phyloP scores from a whole-genome alignment of 192 early-diverging fungal species.

The Rhizophagus sp. region DNA sequence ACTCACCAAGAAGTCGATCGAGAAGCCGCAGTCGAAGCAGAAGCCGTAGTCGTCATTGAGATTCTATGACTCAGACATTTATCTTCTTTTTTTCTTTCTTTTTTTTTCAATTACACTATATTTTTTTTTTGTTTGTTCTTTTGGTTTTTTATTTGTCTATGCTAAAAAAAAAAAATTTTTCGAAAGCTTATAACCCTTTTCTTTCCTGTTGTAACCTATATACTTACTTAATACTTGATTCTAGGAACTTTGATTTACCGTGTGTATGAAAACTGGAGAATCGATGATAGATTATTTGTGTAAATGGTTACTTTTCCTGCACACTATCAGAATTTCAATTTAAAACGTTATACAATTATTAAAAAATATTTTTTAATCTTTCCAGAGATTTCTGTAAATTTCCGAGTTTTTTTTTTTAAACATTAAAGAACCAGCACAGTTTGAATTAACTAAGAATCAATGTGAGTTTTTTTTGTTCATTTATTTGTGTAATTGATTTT shows the following conservation, averaged over 20 bases:
- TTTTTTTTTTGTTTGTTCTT: neutral
- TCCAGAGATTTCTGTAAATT: neutral
- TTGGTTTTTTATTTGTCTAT: neutral
- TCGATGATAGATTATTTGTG: neutral
- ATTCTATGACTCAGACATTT: neutral
- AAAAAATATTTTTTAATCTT: neutral
- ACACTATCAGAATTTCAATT: neutral
- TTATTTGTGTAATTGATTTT: neutral
- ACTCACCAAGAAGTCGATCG: slow-evolving; percentile 35
- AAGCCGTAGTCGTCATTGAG: slow-evolving; percentile 33
- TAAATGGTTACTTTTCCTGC: neutral
- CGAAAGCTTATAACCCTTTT: neutral
- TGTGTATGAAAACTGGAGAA: neutral
- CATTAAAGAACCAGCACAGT: neutral
- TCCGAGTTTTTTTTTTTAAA: neutral
- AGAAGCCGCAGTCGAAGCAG: slow-evolving; percentile 38
- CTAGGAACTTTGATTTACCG: neutral
- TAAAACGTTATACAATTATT: neutral
- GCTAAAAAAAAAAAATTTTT: neutral
- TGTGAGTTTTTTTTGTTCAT: neutral
- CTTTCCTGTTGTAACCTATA: neutral
- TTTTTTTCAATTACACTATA: neutral
- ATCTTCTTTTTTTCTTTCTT: neutral
- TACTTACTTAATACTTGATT: neutral
- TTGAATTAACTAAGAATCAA: neutral